A percentile compares a stretch with the other conserved stretches of the same genome.
Conservation (phyloP, 345 rosid genomes). For the Orychophragmus violaceus region DNA sequence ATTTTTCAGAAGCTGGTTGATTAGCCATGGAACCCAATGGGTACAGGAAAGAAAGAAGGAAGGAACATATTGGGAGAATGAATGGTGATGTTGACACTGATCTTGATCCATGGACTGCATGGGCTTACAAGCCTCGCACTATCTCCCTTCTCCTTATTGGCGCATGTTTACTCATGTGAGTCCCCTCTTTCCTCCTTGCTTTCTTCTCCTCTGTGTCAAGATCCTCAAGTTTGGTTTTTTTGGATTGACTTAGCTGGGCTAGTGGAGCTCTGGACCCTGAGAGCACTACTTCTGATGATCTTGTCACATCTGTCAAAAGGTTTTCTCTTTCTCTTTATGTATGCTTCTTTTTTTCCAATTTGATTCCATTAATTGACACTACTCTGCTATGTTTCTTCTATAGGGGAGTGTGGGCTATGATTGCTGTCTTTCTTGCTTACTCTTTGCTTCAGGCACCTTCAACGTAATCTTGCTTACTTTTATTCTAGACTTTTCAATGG, state of each 20-base stretch:
- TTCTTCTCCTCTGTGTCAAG: not conserved
- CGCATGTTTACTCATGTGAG: conserved; percentile 93
- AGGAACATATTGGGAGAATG: conserved; percentile 42
- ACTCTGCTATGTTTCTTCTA: conserved; percentile 18
- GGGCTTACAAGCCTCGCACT: conserved; percentile 98
- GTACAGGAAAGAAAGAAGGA: conserved; percentile 46
- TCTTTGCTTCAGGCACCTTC: conserved; percentile 99
- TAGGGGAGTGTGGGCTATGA: conserved; percentile 99
- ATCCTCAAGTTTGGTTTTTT: not conserved
- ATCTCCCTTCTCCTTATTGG: conserved; percentile 83
- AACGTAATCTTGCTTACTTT: conserved; percentile 47
- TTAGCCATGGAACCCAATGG: conserved; percentile 57
- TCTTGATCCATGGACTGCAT: conserved; percentile 98
- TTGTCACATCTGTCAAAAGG: conserved; percentile 94
- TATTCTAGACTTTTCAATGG: not conserved
- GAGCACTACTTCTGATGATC: conserved; percentile 49
- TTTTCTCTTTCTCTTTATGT: conserved; percentile 22
- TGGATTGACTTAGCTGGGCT: conserved; percentile 61
- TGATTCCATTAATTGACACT: conserved; percentile 15
- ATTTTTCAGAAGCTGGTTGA: conserved; percentile 5
- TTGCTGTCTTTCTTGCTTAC: conserved; percentile 94
- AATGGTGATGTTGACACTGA: conserved; percentile 52
- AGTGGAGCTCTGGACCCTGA: conserved; percentile 97
- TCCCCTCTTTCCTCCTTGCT: not conserved
- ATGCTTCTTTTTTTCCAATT: not conserved